Evolutionary conservation across 2,329 filamentous ascomycete genomes (phyloP).

Genomic region (Penicillium verrucosum): DNA sequence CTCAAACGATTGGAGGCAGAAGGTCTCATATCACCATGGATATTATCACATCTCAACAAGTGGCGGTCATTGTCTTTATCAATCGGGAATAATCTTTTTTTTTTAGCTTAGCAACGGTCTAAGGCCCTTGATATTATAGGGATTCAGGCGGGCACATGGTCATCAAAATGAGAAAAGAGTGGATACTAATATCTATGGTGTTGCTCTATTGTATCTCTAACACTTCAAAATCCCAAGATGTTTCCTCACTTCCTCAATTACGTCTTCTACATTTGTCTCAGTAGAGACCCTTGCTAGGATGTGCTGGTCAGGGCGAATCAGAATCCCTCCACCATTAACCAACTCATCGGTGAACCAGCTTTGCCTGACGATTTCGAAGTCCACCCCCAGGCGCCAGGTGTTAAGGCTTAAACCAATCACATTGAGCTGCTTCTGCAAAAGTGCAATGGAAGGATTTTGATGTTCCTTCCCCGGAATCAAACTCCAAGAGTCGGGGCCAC

Average conservation of each 20-base stretch:
- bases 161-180: neutral
- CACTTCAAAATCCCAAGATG: neutral
- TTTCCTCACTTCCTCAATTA: neutral
- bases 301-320: constrained; percentile 43
- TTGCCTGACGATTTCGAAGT: neutral
- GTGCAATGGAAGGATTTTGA: neutral
- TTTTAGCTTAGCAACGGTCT: neutral
- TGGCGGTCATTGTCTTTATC: neutral
- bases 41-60: neutral
- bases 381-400: neutral
- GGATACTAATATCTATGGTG: neutral
- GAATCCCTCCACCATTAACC: constrained; percentile 23
- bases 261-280: neutral
- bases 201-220: neutral
- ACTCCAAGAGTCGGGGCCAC: constrained; percentile 32
- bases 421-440: neutral
- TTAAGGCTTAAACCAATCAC: neutral
- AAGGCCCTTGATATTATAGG: neutral
- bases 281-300: constrained; percentile 20
- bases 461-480: constrained; percentile 21
- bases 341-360: constrained; percentile 18
- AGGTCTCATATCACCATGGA: neutral
- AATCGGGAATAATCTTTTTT: too few species aligned
- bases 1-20: neutral
- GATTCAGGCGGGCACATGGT: neutral